A percentile compares a stretch with the other conserved stretches of the same genome.
phyloP scores from a whole-genome alignment of 208 protist genomes.

The Acanthamoeba castellanii region DNA sequence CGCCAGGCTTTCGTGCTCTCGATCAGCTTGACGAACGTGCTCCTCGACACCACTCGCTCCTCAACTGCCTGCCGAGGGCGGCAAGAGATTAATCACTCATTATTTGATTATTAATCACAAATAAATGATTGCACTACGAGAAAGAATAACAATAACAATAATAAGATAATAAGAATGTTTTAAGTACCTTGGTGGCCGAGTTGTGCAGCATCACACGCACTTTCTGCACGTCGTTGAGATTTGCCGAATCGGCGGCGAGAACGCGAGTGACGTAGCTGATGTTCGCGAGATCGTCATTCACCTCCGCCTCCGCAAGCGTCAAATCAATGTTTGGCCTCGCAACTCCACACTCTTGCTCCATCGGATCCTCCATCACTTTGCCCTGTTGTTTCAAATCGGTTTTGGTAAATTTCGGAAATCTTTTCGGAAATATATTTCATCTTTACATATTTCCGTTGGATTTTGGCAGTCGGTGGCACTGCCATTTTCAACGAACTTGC shows the following conservation, averaged over 20 bases:
- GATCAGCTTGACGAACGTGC: neutral
- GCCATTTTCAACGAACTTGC: no score
- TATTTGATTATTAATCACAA: neutral
- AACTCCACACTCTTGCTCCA: neutral
- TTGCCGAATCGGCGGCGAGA: conserved; percentile 18
- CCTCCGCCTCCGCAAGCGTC: neutral
- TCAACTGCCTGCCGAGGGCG: neutral
- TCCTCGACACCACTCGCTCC: conserved; percentile 6
- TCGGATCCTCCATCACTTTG: no score
- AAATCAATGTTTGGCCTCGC: neutral
- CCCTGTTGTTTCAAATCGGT: no score
- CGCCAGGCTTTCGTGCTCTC: conserved; percentile 54
- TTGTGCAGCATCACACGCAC: conserved; percentile 2
- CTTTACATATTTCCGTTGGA: no score
- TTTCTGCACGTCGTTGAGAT: conserved; percentile 6
- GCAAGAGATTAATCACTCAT: neutral
- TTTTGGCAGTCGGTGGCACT: no score
- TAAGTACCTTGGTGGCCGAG: neutral
- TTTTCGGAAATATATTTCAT: no score
- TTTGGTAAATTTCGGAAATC: no score
- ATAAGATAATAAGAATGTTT: no score
- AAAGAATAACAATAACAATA: neutral
- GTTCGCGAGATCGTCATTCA: neutral
- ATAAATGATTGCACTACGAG: neutral
- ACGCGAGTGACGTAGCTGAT: neutral